Evolutionary conservation across 768 basidiomycete genomes (phyloP).

Genomic region (Pleurotus tuoliensis): DNA sequence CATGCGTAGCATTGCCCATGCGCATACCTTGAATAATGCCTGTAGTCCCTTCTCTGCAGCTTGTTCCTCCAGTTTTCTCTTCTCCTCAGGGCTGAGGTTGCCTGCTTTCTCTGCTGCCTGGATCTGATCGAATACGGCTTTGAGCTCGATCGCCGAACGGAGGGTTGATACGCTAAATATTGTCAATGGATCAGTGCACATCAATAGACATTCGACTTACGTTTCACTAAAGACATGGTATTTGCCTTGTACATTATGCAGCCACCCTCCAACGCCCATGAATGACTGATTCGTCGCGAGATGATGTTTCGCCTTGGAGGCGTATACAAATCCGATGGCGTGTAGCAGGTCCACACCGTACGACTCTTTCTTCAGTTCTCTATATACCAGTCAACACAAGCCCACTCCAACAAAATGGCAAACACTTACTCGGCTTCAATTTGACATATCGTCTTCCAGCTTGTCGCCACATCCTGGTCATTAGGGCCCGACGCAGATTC

Average conservation of each 20-base stretch:
- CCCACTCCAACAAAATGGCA: conserved; percentile 6
- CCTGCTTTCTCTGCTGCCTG: conserved; percentile 87
- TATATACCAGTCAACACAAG: conserved; percentile 21
- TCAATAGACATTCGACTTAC: conserved; percentile 36
- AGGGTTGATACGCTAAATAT: conserved; percentile 70
- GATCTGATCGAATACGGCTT: conserved; percentile 87
- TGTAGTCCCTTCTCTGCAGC: conserved; percentile 92
- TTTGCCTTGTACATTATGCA: conserved; percentile 89
- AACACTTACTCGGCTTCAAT: conserved; percentile 75
- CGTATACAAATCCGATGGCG: conserved; percentile 83
- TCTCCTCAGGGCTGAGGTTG: conserved; percentile 73
- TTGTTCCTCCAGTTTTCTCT: conserved; percentile 80
- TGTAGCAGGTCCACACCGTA: conserved; percentile 86
- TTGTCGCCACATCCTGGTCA: conserved; percentile 64
- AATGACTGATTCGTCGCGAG: conserved; percentile 67
- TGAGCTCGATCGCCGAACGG: conserved; percentile 84
- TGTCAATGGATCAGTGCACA: too few relatives aligned
- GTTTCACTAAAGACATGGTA: conserved; percentile 94
- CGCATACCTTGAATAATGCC: conserved; percentile 78
- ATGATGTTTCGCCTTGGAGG: conserved; percentile 78
- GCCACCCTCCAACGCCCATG: conserved; percentile 89
- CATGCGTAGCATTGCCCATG: not conserved
- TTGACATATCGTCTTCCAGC: conserved; percentile 74
- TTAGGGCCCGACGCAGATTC: conserved; percentile 73
- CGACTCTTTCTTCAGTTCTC: conserved; percentile 80